Evolutionary conservation across 169 alveolate species (phyloP), one percentile per base, ranked within the genome.

Genomic region (Cytauxzoon felis): DNA sequence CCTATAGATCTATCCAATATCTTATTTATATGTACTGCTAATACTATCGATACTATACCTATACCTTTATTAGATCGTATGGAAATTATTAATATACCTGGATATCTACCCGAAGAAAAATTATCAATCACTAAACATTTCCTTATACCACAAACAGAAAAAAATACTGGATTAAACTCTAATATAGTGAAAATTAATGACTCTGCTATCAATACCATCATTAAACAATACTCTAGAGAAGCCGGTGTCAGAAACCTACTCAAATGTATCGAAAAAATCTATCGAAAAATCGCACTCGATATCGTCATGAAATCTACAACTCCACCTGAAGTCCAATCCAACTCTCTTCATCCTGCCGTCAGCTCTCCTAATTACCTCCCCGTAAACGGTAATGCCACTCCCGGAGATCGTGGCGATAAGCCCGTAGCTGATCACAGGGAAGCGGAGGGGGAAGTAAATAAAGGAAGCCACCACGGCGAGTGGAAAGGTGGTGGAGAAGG

Each of bases 11-110:
- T 95, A 16, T 83, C 94, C 7, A 91, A 91, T 51, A 91, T 92
- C 30, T 90, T 95, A 43, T 95, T 95, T 80, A 57, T 93, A 9
- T 93, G 98, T 85, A 94, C 98, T 1, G 98, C 98, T 11, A 95
- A 95, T 63, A 80, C 92, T 3, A 78, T 91, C 1, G 97, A 95
- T 59, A 85, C 95, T 27, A 88, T 95, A 11, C 95, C 96, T 11
- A 94, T 89, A 5, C 95, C 97, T 0, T 70, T 95, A 42, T 78
- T 92, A 36, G 98, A 95, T 61, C 89, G 99, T 45, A 91, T 95
- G 97, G 98, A 94, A 80, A 69, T 95, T 23, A 91, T 95, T 40
- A 67, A 89, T 45, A 88, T 95, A 16, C 89, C 95, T 21, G 97
- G 98, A 6, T 95, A 95, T 66, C 62, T 84, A 11, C 78, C 81